A percentile compares a stretch with the other conserved stretches of the same genome.
Conservation (phyloP, 192 early-diverging fungal genomes). For the Geranomyces michiganensis region DNA sequence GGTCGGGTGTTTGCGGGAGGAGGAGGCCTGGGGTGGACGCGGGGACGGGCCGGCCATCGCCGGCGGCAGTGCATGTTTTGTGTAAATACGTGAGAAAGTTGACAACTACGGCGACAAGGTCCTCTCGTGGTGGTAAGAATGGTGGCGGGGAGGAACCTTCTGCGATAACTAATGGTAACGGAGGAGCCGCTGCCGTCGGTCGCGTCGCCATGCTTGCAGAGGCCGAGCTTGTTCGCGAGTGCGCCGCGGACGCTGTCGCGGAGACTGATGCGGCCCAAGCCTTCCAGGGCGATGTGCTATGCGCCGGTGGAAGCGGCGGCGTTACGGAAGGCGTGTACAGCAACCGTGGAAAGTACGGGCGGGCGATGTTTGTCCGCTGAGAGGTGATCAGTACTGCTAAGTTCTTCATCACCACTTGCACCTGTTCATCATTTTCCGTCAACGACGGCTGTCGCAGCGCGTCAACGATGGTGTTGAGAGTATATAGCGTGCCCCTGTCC, state of each 20-base stretch:
- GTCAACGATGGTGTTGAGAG: constrained; percentile 44
- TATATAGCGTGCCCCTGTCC: constrained; percentile 34
- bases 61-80: background rate
- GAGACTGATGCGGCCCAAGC: background rate
- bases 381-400: background rate
- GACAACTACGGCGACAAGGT: background rate
- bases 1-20: background rate
- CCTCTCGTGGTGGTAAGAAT: background rate
- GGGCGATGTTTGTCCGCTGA: background rate
- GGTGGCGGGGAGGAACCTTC: background rate
- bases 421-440: background rate
- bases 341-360: background rate
- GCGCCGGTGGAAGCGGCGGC: background rate
- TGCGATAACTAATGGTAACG: background rate
- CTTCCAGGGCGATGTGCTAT: background rate
- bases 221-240: background rate
- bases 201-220: background rate
- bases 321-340: background rate
- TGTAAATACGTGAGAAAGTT: background rate
- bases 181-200: background rate
- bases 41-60: constrained; percentile 8
- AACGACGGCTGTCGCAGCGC: constrained; percentile 23
- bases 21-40: background rate
- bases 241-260: background rate
- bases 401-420: background rate